A percentile compares a stretch with the other conserved stretches of the same genome.
Evolutionary conservation across 371 early-diverging fungal species (phyloP).

Genomic region (Mortierella sp.): DNA sequence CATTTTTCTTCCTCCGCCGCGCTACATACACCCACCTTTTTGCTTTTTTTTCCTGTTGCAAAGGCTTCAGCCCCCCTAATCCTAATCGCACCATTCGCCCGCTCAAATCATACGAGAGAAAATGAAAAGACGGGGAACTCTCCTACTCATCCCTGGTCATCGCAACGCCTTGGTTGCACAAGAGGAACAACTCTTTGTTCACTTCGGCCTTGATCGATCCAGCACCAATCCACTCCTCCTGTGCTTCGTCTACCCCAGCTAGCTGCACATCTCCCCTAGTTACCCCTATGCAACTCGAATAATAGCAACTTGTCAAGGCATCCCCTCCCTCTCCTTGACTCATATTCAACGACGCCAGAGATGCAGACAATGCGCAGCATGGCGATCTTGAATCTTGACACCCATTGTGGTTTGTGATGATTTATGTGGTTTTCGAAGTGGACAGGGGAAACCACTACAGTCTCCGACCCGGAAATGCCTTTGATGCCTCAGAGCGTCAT

Average conservation of each 20-base stretch:
- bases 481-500: too few relatives aligned
- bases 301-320: background rate
- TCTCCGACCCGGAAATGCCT: too few relatives aligned
- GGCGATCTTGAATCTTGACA: background rate
- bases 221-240: background rate
- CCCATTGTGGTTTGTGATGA: background rate
- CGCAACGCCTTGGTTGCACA: background rate
- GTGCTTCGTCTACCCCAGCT: background rate
- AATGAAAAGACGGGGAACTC: background rate
- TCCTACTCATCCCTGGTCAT: too few relatives aligned
- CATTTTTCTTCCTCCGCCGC: background rate
- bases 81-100: background rate
- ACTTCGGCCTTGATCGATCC: background rate
- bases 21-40: background rate
- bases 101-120: background rate
- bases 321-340: background rate
- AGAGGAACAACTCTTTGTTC: background rate
- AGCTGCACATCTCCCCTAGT: background rate
- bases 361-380: conserved; percentile 4
- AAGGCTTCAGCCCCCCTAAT: background rate
- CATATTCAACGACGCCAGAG: background rate
- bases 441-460: background rate
- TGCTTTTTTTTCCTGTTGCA: background rate
- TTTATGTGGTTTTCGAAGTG: background rate
- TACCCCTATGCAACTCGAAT: background rate